Evolutionary conservation across 139 green algal species (phyloP).

Genomic region (Chlorokybus atmophyticus): DNA sequence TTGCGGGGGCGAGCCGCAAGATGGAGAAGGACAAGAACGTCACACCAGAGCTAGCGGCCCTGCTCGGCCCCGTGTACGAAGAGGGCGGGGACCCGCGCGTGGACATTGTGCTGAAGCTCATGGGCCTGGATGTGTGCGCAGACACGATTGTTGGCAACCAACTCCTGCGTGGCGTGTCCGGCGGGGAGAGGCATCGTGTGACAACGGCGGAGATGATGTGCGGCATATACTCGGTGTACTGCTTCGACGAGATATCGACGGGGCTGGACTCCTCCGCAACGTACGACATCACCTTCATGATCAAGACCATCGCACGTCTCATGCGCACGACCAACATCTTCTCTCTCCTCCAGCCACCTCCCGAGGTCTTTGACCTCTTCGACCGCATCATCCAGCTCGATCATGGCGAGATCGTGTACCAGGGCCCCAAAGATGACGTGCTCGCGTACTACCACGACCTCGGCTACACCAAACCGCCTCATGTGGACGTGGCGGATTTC

Average conservation of each 20-base stretch:
- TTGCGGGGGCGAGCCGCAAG: no score
- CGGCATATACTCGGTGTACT: not conserved
- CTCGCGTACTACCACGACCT: not conserved
- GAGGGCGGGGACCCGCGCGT: no score
- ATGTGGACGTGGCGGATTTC: not conserved
- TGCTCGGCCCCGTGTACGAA: no score
- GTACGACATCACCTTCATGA: conserved; percentile 14
- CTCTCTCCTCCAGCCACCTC: not conserved
- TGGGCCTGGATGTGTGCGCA: conserved; percentile 12
- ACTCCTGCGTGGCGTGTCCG: conserved; percentile 11
- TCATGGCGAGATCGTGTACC: not conserved
- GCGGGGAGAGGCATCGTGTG: conserved; percentile 14
- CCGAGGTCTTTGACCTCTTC: not conserved
- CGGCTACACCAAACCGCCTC: not conserved
- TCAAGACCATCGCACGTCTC: no score
- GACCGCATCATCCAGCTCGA: not conserved
- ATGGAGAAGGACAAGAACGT: no score
- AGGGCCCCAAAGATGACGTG: not conserved
- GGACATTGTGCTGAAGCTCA: conserved; percentile 10
- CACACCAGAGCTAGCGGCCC: no score
- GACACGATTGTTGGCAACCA: conserved; percentile 16
- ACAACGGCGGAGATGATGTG: not conserved
- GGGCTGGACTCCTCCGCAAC: conserved; percentile 17
- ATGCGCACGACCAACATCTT: no score
- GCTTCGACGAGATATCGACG: conserved; percentile 22